Base-by-base conservation (phyloP, 2,329 filamentous ascomycete species). In the Calonectria ilicicola region DNA sequence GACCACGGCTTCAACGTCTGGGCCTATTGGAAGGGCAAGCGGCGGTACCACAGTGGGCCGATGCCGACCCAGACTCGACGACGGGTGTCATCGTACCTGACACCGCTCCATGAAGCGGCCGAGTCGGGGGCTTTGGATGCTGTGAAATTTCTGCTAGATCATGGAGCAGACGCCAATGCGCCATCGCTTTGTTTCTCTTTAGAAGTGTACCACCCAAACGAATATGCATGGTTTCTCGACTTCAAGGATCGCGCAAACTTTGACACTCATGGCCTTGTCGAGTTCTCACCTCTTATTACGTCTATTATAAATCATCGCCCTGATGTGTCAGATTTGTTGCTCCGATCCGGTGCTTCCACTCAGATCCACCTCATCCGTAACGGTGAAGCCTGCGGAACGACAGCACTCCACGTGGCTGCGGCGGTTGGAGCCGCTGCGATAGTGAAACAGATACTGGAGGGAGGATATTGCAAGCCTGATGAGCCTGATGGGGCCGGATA, bases 281-380 rank as follows among this genome's bases (percentile, higher is more conserved):
- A 68, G 12, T 73, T 75, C 23, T 68, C 74, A 5, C 73, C 74
- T 8, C 66, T 75, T 2, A 26, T 75, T 7, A 65, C 56, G n/a
- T 64, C 67, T 12, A 71, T 75, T 19, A n/a, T 67, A 14, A 67
- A 60, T n/a, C 44, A 10, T 12, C 51, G 32, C 1, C 32, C 67
- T 10, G 10, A 44, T 2, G 56, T 75, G 1, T 58, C 46, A 8
- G 51, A 75, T 12, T 44, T 75, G 10, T 49, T 75, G 51, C 60
- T 75, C 23, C 38, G 29, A 0, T 60, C 62, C 5, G 72, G 74
- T 10, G 74, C 74, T 38, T 71, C 67, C 12, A 58, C 60, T n/a
- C 56, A 75, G 19, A 75, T 75, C 49, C 38, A 44, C 12, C 67
- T 67, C 8, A 49, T 67, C 1, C 66, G 26, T 1, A 51, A 29